Percentiles rank a stretch among this genome's conserved stretches.
Conservation (phyloP, 2,329 filamentous ascomycete species). For the Alternaria incomplexa region DNA sequence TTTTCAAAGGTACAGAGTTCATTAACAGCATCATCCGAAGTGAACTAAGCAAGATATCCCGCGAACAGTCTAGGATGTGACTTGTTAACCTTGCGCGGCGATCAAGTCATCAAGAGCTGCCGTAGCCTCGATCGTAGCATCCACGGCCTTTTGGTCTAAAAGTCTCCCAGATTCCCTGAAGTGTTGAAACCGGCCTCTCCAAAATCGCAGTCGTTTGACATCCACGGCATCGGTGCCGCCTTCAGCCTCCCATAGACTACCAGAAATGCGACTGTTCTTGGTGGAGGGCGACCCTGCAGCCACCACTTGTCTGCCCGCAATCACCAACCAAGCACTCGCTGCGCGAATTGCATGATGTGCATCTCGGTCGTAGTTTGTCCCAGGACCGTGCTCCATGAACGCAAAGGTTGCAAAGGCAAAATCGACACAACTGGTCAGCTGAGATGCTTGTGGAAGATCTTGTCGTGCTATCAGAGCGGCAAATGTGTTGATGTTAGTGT, state of each 20-base stretch:
- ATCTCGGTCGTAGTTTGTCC: too few species aligned
- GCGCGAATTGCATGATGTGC: neutral
- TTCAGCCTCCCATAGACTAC: neutral
- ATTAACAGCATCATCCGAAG: too few species aligned
- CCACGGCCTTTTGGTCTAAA: neutral
- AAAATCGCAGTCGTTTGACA: neutral
- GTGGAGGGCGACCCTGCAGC: neutral
- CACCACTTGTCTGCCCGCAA: neutral
- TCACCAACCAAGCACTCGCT: neutral
- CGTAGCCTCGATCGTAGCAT: neutral
- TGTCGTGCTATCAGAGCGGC: neutral
- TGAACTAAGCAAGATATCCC: too few species aligned
- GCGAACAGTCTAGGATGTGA: too few species aligned
- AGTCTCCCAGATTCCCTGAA: neutral
- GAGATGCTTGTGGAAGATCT: neutral
- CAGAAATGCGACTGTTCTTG: neutral
- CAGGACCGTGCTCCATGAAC: too few species aligned
- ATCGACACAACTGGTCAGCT: neutral
- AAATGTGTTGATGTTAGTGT: neutral
- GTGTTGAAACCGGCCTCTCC: neutral
- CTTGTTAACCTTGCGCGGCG: too few species aligned
- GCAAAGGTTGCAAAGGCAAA: neutral
- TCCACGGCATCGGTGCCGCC: neutral
- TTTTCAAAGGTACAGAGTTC: too few species aligned
- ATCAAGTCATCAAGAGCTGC: neutral